Conservation (phyloP, 108 stramenopile species). For the Parietichytrium sp. region DNA sequence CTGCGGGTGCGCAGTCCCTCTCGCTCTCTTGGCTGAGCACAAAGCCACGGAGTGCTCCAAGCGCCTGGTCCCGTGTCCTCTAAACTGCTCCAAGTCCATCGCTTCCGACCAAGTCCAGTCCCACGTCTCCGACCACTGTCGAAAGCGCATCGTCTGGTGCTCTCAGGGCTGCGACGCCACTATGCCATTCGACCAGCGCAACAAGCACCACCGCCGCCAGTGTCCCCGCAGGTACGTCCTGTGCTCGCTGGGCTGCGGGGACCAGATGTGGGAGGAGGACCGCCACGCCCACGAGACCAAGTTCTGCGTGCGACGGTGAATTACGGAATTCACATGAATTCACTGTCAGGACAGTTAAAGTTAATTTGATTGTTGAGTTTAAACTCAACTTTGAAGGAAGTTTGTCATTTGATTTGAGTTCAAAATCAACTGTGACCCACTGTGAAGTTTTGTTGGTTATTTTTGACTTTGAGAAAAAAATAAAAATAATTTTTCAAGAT, state of each 20-base stretch:
- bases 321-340: no score
- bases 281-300: background rate
- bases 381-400: no score
- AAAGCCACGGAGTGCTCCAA: background rate
- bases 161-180: constrained; percentile 13
- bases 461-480: no score
- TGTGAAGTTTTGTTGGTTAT: no score
- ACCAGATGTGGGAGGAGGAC: constrained; percentile 11
- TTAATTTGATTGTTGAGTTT: no score
- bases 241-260: constrained; percentile 13
- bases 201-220: background rate
- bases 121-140: constrained; percentile 3
- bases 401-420: no score
- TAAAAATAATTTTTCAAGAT: no score
- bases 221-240: background rate
- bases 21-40: background rate
- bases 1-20: background rate
- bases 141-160: constrained; percentile 18
- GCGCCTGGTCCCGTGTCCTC: background rate
- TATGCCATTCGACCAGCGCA: background rate
- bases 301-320: background rate
- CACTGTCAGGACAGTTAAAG: no score
- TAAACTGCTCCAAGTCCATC: background rate
- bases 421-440: no score
- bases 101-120: background rate